phyloP scores from a whole-genome alignment of 2,329 filamentous ascomycete genomes.

The Anisogramma anomala region DNA sequence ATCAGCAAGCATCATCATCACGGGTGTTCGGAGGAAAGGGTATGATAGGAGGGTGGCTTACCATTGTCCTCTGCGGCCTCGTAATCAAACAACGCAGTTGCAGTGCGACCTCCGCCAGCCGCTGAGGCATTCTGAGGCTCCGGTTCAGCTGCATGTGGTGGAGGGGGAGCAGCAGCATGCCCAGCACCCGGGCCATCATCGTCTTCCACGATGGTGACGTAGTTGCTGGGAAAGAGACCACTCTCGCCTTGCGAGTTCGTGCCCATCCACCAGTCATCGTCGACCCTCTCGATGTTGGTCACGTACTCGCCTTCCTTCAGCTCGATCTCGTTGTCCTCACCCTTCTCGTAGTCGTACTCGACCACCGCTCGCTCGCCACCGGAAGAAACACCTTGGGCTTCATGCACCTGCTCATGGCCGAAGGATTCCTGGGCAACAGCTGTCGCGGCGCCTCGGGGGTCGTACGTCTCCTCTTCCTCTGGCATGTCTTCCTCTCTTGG shows the following conservation, averaged over 20 bases:
- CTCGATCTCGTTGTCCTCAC: conserved; percentile 93
- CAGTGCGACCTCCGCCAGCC: conserved; percentile 45
- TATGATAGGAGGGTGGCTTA: no score
- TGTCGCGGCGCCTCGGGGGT: conserved; percentile 46
- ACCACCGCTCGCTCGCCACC: conserved; percentile 64
- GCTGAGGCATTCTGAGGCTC: conserved; percentile 29
- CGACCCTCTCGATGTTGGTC: conserved; percentile 90
- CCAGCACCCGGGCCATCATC: conserved; percentile 32
- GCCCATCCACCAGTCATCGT: conserved; percentile 98
- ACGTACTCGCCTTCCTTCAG: conserved; percentile 80
- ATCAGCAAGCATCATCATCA: conserved; percentile 18
- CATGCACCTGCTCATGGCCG: conserved; percentile 26
- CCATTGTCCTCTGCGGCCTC: conserved; percentile 93
- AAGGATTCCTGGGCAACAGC: conserved; percentile 39
- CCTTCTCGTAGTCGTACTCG: conserved; percentile 94
- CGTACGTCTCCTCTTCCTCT: conserved; percentile 51
- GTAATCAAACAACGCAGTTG: conserved; percentile 86
- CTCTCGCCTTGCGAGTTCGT: conserved; percentile 73
- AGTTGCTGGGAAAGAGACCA: conserved; percentile 89
- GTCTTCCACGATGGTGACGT: conserved; percentile 73
- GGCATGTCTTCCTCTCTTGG: conserved; percentile 53
- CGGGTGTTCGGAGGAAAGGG: no score
- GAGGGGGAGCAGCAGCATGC: conserved; percentile 20
- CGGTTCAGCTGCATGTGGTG: conserved; percentile 26
- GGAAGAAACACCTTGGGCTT: conserved; percentile 24